Evolutionary conservation across 345 rosid genomes (phyloP), one percentile per base, ranked within the genome.

Genomic region (Moricandia arvensis): DNA sequence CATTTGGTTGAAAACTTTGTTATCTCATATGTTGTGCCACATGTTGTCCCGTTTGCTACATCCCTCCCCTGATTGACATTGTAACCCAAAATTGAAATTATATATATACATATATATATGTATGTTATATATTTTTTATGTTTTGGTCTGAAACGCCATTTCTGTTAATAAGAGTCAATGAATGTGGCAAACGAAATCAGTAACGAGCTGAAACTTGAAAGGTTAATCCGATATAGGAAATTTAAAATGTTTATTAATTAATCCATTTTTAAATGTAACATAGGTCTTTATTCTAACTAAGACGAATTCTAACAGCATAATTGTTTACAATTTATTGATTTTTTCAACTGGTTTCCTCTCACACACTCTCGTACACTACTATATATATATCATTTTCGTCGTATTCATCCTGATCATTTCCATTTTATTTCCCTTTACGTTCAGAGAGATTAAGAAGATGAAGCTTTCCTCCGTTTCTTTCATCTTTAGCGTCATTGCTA

Each of bases 401-500:
- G 8, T 30, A 16, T 2, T 67, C 78, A 58, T 21, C 59, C 24
- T 21, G 68, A 75, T 66, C 72, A 2, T 30, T 59, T 11, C 77
- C 34, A 18, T 55, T 30, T 43, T 30, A 45, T 60, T 66, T 65
- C 45, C 49, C 38, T 66, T 58, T 31, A 45, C 63, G 7, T 35
- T 72, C 47, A 26, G 16, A 77, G 69, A 24, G 69, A 41, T 55
- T 11, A 37, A 0, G 5, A 68, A 18, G 33, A 65, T 80, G 83
- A 80, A 69, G 83, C 21, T 38, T 12, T 49, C 66, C 63, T 71
- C 68, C 16, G 9, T 69, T 18, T 26, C 43, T 15, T 59, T 75
- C 16, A 8, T 68, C 66, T 53, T 80, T 72, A 5, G 70, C 71
- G 24, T 66, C 66, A 68, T 77, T 55, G 33, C 47, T 57, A 58